Evolutionary conservation across 345 rosid species (phyloP), one percentile per base, ranked within the genome.

Genomic region (Moringa oleifera): DNA sequence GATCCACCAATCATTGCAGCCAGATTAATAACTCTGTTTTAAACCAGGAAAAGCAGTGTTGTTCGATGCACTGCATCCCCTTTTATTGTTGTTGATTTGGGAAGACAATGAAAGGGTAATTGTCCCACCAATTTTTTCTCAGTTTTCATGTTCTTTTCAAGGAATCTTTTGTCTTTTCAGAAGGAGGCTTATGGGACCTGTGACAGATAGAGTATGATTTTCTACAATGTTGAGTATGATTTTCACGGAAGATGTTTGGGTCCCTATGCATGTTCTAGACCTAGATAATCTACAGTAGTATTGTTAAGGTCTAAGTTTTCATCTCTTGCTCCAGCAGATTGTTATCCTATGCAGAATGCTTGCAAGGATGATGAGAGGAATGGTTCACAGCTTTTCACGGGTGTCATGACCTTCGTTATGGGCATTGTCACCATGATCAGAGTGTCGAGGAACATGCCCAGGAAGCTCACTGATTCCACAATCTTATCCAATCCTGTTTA

Each of bases 321-420:
- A 13, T 62, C 9, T 63, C 22, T 75, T 51, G 68, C 61, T 53
- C 76, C 77, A 58, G 77, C 77, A 66, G 85, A 84, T 62, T 45
- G 57, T 33, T 71, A 66, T 56, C 36, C 75, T 25, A 59, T 70
- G 65, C 63, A 74, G 24, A 75, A 76, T 57, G 67, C 69, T 52
- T 58, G 55, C 69, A 83, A 73, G 74, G 72, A 36, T 56, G 53
- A 85, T 46, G 83, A 73, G n/a, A 82, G 78, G 22, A 58, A 60
- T 28, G 77, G 85, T 68, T 81, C 88, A 33, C 95, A 83, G 25
- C 65, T 89, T 63, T 76, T 87, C 75, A 84, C 83, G 0, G 96
- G 94, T 8, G 84, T 93, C 16, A 83, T 93, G 98, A 83, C 97
- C 55, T 74, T 93, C 18, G 86, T 88, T 23, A 84, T 82, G 85